Base-by-base conservation (phyloP, 106 monocot genomes). In the Apostasia shenzhenica region DNA sequence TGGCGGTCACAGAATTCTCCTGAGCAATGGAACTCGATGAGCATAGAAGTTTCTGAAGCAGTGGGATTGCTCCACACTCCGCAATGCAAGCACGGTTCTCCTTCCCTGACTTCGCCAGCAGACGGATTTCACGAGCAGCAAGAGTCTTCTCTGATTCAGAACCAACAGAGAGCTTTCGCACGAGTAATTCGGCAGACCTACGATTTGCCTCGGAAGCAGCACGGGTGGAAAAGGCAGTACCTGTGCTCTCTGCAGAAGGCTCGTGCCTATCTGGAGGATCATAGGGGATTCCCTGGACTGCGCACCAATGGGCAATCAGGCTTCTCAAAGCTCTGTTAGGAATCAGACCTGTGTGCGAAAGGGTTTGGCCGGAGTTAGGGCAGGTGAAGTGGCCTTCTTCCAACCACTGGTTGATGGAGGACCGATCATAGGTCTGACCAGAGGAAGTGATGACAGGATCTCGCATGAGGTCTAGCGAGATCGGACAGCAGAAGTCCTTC, bases 401-500 rank as follows among this genome's bases (percentile, higher is more conserved):
- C 37, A 88, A 71, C 88, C 88, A 88, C 38, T 76, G 78, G n/a
- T 69, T 14, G 60, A 88, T 88, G 41, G 84, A 84, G 6, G 56
- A 37, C 11, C 88, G 88, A 44, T 88, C 84, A 42, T 88, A 88
- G 42, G 88, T 88, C 78, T 88, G 88, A 1, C 88, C 88, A 2
- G 88, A 81, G 14, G 84, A 76, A 39, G 74, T 67, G 45, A 79
- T 81, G 56, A 88, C 88, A 44, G 88, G 88, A 45, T 88, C 88
- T 12, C n/a, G 12, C 88, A 88, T 88, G 56, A 88, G 14, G 7
- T 88, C 88, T 13, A 88, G 62, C 2, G 81, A 78, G 26, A 88
- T 84, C 53, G 88, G 88, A 76, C 88, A 88, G 76, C 81, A 84
- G 62, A 81, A 88, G 46, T 88, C 88, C 76, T 88, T 84, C 3